phyloP scores from a whole-genome alignment of 2,329 filamentous ascomycete species.

The Leptographium procerum region DNA sequence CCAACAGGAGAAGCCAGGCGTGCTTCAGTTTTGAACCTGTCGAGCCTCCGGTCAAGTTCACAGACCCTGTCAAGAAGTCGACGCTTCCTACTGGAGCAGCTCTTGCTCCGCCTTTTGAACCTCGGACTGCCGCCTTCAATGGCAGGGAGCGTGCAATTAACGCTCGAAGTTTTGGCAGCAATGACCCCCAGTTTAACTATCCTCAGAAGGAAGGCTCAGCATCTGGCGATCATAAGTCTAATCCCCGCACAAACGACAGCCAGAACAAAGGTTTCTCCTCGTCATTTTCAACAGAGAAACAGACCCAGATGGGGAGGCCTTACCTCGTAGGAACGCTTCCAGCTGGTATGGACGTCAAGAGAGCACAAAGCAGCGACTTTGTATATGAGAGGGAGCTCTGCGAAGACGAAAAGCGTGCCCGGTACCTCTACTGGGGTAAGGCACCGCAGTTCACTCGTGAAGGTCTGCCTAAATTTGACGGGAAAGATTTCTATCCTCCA shows the following conservation, averaged over 20 bases:
- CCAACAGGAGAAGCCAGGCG: slow-evolving; percentile 11
- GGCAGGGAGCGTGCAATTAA: neutral
- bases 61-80: slow-evolving; percentile 20
- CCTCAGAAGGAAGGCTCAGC: neutral
- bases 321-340: slow-evolving; percentile 35
- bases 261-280: slow-evolving; percentile 2
- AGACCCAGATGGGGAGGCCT: slow-evolving; percentile 22
- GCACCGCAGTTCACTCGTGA: slow-evolving; percentile 36
- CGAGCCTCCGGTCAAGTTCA: slow-evolving; percentile 17
- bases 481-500: slow-evolving; percentile 51
- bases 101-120: slow-evolving; percentile 37
- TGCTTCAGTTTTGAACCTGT: slow-evolving; percentile 17
- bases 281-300: slow-evolving; percentile 6
- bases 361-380: slow-evolving; percentile 35
- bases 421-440: slow-evolving; percentile 50
- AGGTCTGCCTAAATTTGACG: slow-evolving; percentile 52
- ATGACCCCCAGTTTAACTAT: neutral
- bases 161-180: neutral
- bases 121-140: slow-evolving; percentile 17
- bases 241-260: neutral
- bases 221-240: too few species aligned
- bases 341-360: slow-evolving; percentile 22
- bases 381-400: slow-evolving; percentile 46
- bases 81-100: slow-evolving; percentile 35
- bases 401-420: slow-evolving; percentile 45